Evolutionary conservation across 192 early-diverging fungal genomes (phyloP).

Genomic region (Rhizophagus sp.): DNA sequence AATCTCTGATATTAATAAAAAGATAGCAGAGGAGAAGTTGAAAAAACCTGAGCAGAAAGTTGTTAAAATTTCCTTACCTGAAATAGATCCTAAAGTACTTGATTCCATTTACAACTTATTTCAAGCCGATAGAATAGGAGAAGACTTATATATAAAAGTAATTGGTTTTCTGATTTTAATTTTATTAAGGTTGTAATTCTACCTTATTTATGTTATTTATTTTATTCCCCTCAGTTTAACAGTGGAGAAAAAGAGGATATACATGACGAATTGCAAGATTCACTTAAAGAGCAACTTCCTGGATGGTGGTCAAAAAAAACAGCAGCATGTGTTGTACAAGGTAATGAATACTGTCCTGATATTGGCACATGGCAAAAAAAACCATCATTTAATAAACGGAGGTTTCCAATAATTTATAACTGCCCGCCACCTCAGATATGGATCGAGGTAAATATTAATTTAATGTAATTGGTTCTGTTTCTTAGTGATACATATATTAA

Average conservation of each 20-base stretch:
- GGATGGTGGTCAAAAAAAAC: neutral
- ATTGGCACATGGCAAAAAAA: neutral
- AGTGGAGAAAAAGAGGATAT: slow-evolving; percentile 2
- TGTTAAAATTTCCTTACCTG: too few relatives aligned
- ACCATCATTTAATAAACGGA: slow-evolving; percentile 4
- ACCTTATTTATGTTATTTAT: too few relatives aligned
- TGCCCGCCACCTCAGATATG: slow-evolving; percentile 13
- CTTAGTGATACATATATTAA: too few relatives aligned
- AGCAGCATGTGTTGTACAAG: neutral
- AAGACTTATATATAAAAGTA: too few relatives aligned
- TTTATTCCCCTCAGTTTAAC: neutral
- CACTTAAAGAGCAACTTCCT: slow-evolving; percentile 17
- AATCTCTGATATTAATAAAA: too few relatives aligned
- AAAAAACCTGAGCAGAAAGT: too few relatives aligned
- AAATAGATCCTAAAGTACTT: too few relatives aligned
- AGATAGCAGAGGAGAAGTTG: too few relatives aligned
- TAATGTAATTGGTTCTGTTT: neutral
- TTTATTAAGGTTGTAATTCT: too few relatives aligned
- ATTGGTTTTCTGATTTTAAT: too few relatives aligned
- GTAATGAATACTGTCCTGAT: slow-evolving; percentile 25
- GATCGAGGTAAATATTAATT: slow-evolving; percentile 14
- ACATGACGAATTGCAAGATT: neutral
- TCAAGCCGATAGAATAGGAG: too few relatives aligned
- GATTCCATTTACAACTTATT: too few relatives aligned
- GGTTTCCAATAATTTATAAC: neutral